Evolutionary conservation across 805 yeast species (phyloP), one percentile per base, ranked within the genome.

Genomic region (Candida caryicola): DNA sequence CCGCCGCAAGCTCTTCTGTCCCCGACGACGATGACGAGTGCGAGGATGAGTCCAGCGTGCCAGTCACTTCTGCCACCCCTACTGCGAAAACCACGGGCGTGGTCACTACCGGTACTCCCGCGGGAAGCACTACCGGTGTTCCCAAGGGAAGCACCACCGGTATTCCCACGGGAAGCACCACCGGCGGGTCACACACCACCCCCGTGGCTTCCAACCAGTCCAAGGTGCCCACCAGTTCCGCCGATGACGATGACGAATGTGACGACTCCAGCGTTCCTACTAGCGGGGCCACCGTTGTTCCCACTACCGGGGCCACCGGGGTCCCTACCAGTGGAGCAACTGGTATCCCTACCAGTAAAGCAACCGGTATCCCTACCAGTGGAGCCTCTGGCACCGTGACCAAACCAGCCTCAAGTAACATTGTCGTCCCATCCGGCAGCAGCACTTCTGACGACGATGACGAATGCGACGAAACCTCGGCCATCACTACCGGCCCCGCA

Each of bases 1-100:
- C 46, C 9, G 31, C 40, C n/a, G 29, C 46, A 16, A n/a, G 39
- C 17, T 17, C 30, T n/a, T 36, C 33, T 18, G 43, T 29, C 23
- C 51, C 45, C 29, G 54, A 48, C 17, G 54, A 48, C 17, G 57
- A 52, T 23, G 47, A 37, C 14, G 51, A 50, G 31, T 44, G 50
- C 32, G 23, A 33, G 9, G 25, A 21, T 21, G 25, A 21, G 10
- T n/a, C n/a, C n/a, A n/a, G n/a, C n/a, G n/a, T n/a, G n/a, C n/a
- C n/a, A n/a, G n/a, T n/a, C 14, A 26, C 35, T 23, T 13, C n/a
- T 10, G n/a, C n/a, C 13, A 14, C 29, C 7, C 16, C 29, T 8
- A 18, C 26, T 14, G 14, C 34, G 9, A n/a, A 23, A n/a, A 15
- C n/a, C n/a, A n/a, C 29, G 4, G 26, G 9, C 7, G 17, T 17